Base-by-base conservation (phyloP, 768 basidiomycete species). In the Pulveroboletus ravenelii region DNA sequence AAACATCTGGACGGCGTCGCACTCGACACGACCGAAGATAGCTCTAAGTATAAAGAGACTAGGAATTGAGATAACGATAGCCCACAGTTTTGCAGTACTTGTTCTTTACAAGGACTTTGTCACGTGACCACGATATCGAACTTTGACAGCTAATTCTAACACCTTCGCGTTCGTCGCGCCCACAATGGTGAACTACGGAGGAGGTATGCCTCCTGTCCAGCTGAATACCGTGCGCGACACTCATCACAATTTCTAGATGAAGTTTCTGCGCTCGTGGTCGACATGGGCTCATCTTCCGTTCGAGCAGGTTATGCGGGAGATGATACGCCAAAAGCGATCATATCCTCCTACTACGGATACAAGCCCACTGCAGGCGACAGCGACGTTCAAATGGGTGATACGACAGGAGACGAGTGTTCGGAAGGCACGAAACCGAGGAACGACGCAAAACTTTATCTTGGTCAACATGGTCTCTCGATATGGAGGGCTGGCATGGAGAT, bases 291-390 rank as follows among this genome's bases (percentile, higher is more conserved):
- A 10, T 87, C 88, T 23, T 87, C 92, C 9, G 73, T 94, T 47
- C 85, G 96, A 65, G 92, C 93, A 10, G 96, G 96, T 47, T 96
- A 98, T 68, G 95, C 96, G 10, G 96, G 96, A 41, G 95, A 98
- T 70, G 96, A 98, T 62, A 81, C 88, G 10, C 96, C 96, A 15
- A 91, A 92, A 70, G 87, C 89, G 15, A 84, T 97, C 54, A 82
- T 95, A 55, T 89, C 96, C 8, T 89, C 93, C 3, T 77, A 82
- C 39, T 98, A 92, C 69, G 94, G 94, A 30, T 93, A 84, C 67
- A 78, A 78, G 37, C 72, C 70, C 51, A 67, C 69, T 38, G 56
- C 68, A 6, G 59, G 61, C 7, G 68, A 68, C 41, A 47, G 25
- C 25, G 68, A 68, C 48, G 49, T 67, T 31, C 67, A 38, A 74